These are phyloP conservation scores for Monosporascus cannonballus DNA, from an alignment of 2,329 filamentous ascomycete genomes.

Conservation along the genomic window DNA sequence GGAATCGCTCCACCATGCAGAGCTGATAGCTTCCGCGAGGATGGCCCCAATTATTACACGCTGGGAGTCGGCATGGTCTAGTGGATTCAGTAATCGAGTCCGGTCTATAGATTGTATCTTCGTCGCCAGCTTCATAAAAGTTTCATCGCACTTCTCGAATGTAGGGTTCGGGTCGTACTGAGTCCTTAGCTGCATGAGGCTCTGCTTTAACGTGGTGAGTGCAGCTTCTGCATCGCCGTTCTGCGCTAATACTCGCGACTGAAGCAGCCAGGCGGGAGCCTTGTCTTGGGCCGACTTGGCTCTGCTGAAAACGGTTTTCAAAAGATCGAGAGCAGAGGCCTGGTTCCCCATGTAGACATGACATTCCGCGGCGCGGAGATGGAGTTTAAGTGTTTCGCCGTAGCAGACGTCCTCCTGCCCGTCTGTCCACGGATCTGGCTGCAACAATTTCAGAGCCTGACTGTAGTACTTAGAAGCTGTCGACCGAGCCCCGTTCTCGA, in stretches of 20 bases:
- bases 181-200: constrained; percentile 63
- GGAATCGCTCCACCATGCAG: constrained; percentile 68
- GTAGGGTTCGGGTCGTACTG: constrained; percentile 58
- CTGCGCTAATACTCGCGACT: constrained; percentile 72
- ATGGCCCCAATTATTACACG: constrained; percentile 63
- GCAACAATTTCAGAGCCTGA: constrained; percentile 71
- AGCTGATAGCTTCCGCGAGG: constrained; percentile 61
- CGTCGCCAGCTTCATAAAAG: constrained; percentile 59
- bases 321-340: constrained; percentile 59
- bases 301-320: constrained; percentile 63
- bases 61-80: constrained; percentile 41
- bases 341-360: constrained; percentile 73
- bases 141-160: constrained; percentile 70
- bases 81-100: constrained; percentile 37
- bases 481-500: constrained; percentile 74
- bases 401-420: constrained; percentile 68
- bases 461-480: constrained; percentile 80
- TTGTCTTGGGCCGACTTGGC: constrained; percentile 72
- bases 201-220: constrained; percentile 63
- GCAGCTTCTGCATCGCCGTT: constrained; percentile 65
- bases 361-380: constrained; percentile 75
- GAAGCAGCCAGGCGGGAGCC: constrained; percentile 75
- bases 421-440: constrained; percentile 71
- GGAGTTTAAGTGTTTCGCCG: constrained; percentile 75
- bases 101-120: constrained; percentile 54